A percentile compares a stretch with the other conserved stretches of the same genome.
Evolutionary conservation across 2,329 filamentous ascomycete species (phyloP).

Genomic region (Stagonosporopsis cucurbitacearum): DNA sequence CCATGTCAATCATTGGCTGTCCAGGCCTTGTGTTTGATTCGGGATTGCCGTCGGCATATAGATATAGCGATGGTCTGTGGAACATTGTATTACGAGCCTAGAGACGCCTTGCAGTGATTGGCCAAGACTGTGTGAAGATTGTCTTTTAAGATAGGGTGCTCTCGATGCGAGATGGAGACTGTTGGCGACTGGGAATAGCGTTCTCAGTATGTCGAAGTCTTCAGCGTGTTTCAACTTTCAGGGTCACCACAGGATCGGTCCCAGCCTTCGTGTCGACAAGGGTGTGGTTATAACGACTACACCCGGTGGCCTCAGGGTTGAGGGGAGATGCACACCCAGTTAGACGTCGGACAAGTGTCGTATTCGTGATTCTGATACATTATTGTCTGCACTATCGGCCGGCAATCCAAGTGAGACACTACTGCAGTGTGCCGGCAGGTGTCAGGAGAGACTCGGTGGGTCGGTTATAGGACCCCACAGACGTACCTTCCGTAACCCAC

Average conservation of each 20-base stretch:
- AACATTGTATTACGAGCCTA: neutral
- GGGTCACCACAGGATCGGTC: no score
- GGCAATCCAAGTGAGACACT: no score
- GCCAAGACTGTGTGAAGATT: neutral
- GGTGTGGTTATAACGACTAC: no score
- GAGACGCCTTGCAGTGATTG: neutral
- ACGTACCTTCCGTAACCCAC: neutral
- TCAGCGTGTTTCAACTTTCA: no score
- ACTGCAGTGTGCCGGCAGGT: slow-evolving; percentile 2
- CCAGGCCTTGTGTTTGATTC: neutral
- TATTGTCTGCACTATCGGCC: no score
- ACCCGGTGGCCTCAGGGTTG: no score
- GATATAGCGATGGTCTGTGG: neutral
- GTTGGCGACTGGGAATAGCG: neutral
- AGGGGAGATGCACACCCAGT: no score
- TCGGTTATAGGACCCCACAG: neutral
- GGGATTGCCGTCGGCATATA: neutral
- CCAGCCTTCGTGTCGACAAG: no score
- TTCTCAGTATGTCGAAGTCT: neutral
- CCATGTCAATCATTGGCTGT: neutral
- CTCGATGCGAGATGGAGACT: neutral
- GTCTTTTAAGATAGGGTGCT: neutral
- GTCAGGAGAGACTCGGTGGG: neutral
- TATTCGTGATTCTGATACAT: no score
- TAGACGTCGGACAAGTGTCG: neutral